A percentile compares a stretch with the other conserved stretches of the same genome.
Conservation (phyloP, 352 stramenopile genomes). For the Phytophthora litchii region DNA sequence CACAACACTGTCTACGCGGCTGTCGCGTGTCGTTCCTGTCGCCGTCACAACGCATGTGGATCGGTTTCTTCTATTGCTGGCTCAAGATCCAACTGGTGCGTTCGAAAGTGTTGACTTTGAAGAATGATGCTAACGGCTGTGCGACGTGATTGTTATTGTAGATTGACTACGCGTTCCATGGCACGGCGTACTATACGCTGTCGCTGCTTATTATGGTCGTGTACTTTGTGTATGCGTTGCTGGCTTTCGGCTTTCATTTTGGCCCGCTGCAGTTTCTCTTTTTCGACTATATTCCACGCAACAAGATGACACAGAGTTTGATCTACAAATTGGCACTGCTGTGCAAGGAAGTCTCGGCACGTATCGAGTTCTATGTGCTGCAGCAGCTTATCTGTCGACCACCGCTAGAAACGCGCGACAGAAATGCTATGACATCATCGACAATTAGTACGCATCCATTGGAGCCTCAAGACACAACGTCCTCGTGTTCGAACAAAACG, state of each 20-base stretch:
- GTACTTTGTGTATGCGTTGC: constrained; percentile 68
- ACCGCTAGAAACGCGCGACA: constrained; percentile 40
- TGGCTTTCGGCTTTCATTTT: constrained; percentile 82
- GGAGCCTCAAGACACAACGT: constrained; percentile 14
- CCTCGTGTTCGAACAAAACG: constrained; percentile 6
- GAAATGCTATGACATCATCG: constrained; percentile 40
- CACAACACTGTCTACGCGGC: constrained; percentile 76
- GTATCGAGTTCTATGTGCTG: constrained; percentile 57
- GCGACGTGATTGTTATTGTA: constrained; percentile 19
- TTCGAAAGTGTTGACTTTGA: not conserved
- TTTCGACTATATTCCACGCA: constrained; percentile 66
- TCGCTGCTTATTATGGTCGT: constrained; percentile 68
- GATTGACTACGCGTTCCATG: constrained; percentile 85
- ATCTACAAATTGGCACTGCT: constrained; percentile 47
- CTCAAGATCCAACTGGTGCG: constrained; percentile 78
- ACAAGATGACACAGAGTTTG: constrained; percentile 59
- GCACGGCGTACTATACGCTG: constrained; percentile 67
- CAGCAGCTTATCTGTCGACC: constrained; percentile 57
- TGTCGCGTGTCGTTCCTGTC: constrained; percentile 71
- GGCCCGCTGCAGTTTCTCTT: constrained; percentile 83
- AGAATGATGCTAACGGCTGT: constrained; percentile 12
- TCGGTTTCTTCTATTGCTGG: constrained; percentile 73
- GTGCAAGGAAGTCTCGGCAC: constrained; percentile 47
- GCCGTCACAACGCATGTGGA: constrained; percentile 63
- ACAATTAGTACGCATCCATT: constrained; percentile 29